phyloP scores from a whole-genome alignment of 164 flowering plant species.

The Pachysandra terminalis region DNA sequence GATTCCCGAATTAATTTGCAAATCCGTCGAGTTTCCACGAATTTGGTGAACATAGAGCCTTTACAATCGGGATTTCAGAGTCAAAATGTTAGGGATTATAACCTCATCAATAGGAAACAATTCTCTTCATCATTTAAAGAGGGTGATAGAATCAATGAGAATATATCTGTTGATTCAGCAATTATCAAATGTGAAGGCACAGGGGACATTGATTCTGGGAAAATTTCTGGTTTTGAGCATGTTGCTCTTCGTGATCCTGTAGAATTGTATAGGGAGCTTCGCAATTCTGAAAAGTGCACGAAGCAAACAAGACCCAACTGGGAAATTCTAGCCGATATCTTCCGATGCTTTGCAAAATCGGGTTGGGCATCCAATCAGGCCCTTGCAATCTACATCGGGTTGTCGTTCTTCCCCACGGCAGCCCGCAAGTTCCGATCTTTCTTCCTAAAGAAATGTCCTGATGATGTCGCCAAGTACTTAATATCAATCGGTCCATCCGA shows the following conservation, averaged over 20 bases:
- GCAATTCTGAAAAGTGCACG: slow-evolving; percentile 20
- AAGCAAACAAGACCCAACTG: slow-evolving; percentile 34
- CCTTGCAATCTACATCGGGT: slow-evolving; percentile 73
- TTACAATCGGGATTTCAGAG: slow-evolving; percentile 3
- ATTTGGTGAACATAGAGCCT: slow-evolving; percentile 6
- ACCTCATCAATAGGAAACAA: slow-evolving; percentile 10
- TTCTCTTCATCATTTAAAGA: slow-evolving; percentile 20
- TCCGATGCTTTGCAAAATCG: slow-evolving; percentile 42
- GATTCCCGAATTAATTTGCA: slow-evolving; percentile 17
- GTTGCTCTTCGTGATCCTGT: slow-evolving; percentile 51
- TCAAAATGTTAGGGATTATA: neutral
- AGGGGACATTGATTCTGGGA: slow-evolving; percentile 5
- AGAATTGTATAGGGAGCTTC: slow-evolving; percentile 50
- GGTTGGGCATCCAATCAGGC: slow-evolving; percentile 89
- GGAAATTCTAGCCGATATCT: slow-evolving; percentile 48
- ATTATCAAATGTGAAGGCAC: slow-evolving; percentile 8
- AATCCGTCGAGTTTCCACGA: slow-evolving; percentile 13
- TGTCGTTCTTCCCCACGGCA: slow-evolving; percentile 74
- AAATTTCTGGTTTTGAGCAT: slow-evolving; percentile 10
- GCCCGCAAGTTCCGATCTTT: slow-evolving; percentile 48
- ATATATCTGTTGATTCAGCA: slow-evolving; percentile 2
- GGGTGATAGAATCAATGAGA: slow-evolving; percentile 4
- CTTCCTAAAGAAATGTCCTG: slow-evolving; percentile 45
- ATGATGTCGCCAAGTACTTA: slow-evolving; percentile 45
- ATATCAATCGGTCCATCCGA: slow-evolving; percentile 52